A percentile compares a stretch with the other conserved stretches of the same genome.
phyloP scores from a whole-genome alignment of 2,329 filamentous ascomycete species.

The Ophiostoma triangulosporum region DNA sequence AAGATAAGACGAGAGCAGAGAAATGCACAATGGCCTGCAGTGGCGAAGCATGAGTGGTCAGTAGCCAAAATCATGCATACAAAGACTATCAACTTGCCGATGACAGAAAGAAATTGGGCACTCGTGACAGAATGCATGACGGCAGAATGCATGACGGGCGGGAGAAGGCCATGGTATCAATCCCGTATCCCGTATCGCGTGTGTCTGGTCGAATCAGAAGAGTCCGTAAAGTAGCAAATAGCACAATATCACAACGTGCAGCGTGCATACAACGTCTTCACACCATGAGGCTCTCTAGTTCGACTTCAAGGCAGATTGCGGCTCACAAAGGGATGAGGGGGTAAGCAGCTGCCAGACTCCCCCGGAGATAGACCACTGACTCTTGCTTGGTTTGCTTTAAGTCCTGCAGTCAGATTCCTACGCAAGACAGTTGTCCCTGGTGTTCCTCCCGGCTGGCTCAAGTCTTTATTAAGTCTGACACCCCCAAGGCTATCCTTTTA shows the following conservation, averaged over 20 bases:
- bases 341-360: too few species aligned
- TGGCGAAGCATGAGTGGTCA: constrained; percentile 1
- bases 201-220: background rate
- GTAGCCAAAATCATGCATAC: background rate
- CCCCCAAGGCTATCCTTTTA: too few species aligned
- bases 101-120: background rate
- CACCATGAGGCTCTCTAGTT: background rate
- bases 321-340: too few species aligned
- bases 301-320: background rate
- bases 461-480: too few species aligned
- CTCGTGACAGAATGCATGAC: background rate
- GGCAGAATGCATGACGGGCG: background rate
- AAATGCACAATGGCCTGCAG: background rate
- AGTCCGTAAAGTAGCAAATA: background rate
- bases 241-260: background rate
- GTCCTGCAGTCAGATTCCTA: too few species aligned
- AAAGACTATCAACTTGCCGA: background rate
- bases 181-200: background rate
- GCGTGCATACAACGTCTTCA: background rate
- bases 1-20: background rate
- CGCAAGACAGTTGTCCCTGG: background rate
- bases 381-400: background rate
- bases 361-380: too few species aligned
- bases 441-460: background rate
- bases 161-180: background rate